Evolutionary conservation across 202 grass and related monocot species (phyloP).

Genomic region (Zoysia matrella): DNA sequence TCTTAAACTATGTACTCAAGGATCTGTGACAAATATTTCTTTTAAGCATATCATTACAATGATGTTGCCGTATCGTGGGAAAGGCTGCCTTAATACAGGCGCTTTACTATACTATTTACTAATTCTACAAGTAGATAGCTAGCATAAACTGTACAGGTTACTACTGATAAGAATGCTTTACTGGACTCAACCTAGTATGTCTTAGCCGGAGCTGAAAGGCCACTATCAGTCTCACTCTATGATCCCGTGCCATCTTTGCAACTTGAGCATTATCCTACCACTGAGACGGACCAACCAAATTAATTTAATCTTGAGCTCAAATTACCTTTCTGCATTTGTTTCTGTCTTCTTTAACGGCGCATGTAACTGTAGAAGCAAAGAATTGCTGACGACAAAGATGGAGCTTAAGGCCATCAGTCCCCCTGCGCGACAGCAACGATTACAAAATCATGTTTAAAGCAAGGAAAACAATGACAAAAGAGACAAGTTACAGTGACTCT

Average conservation of each 20-base stretch:
- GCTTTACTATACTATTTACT: neutral
- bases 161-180: neutral
- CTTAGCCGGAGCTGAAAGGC: slow-evolving; percentile 21
- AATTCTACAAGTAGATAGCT: neutral
- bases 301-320: slow-evolving; percentile 33
- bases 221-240: slow-evolving; percentile 40
- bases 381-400: slow-evolving; percentile 93
- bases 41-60: slow-evolving; percentile 1
- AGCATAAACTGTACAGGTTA: slow-evolving; percentile 27
- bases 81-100: too few relatives aligned
- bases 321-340: neutral
- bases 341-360: slow-evolving; percentile 62
- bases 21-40: neutral
- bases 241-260: slow-evolving; percentile 29
- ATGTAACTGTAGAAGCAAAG: slow-evolving; percentile 85
- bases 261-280: neutral
- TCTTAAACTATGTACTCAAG: neutral
- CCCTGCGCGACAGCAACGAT: slow-evolving; percentile 47
- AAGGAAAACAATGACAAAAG: neutral
- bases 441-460: neutral
- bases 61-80: neutral
- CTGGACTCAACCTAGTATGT: neutral
- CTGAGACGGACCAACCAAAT: neutral
- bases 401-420: slow-evolving; percentile 95
- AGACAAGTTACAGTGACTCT: neutral